Percentiles rank a stretch among this genome's conserved stretches.
These are phyloP conservation scores for Talaromyces marneffei DNA, from an alignment of 2,329 filamentous ascomycete species.

Conservation along the genomic window DNA sequence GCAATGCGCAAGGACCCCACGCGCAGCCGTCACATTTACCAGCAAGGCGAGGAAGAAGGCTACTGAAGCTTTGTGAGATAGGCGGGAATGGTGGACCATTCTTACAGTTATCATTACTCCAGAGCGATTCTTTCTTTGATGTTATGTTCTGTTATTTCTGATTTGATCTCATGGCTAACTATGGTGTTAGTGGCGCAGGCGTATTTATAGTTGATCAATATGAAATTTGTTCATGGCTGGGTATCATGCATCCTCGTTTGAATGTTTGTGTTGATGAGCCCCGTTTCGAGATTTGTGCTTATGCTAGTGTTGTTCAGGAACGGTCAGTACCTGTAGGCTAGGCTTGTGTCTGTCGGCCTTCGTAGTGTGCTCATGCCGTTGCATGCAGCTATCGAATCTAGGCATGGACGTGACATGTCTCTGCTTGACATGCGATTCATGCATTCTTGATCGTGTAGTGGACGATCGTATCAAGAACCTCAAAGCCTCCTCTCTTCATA, in stretches of 20 bases:
- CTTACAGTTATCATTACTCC: slow-evolving; percentile 6
- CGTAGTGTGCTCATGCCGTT: background rate
- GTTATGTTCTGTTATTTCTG: slow-evolving; percentile 3
- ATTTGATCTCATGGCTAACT: slow-evolving; percentile 20
- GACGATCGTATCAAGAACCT: background rate
- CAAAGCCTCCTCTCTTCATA: background rate
- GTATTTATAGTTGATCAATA: slow-evolving; percentile 12
- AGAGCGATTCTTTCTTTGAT: background rate
- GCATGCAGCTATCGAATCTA: background rate
- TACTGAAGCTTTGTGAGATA: slow-evolving; percentile 25
- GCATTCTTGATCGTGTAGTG: background rate
- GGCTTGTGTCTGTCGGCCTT: background rate
- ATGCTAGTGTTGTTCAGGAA: background rate
- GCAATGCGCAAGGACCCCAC: slow-evolving; percentile 89
- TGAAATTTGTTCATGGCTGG: slow-evolving; percentile 2
- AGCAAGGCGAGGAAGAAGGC: slow-evolving; percentile 65
- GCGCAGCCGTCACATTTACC: slow-evolving; percentile 77
- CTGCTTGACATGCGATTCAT: background rate
- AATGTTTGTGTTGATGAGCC: background rate
- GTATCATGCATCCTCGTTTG: slow-evolving; percentile 7
- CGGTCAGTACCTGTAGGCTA: background rate
- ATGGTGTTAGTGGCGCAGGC: slow-evolving; percentile 16
- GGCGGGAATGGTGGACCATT: background rate
- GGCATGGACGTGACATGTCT: background rate
- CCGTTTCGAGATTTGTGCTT: slow-evolving; percentile 3